These are phyloP conservation scores for Pseudozyma pruni DNA, from an alignment of 1,284 basidiomycete genomes.

Conservation along the genomic window DNA sequence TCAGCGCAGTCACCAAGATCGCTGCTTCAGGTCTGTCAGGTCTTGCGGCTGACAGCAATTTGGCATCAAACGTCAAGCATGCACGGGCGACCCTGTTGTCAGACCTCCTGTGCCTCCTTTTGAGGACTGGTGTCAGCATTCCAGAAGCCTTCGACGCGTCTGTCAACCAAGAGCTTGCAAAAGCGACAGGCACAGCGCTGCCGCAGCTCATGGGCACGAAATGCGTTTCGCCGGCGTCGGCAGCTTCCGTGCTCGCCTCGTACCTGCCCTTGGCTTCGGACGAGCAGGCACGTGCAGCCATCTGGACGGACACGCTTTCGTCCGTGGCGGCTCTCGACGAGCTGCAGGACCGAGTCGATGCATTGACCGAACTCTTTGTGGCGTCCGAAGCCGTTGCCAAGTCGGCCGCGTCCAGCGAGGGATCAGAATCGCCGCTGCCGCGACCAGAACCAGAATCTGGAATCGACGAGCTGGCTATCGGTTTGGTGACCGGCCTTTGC, in stretches of 20 bases:
- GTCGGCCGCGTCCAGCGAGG: neutral
- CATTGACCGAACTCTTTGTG: constrained; percentile 34
- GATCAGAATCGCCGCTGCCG: constrained; percentile 6
- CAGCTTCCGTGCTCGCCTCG: constrained; percentile 28
- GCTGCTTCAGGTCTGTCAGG: constrained; percentile 10
- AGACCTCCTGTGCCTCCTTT: constrained; percentile 27
- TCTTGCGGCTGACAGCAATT: constrained; percentile 1
- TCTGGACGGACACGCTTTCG: constrained; percentile 41
- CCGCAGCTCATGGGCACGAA: constrained; percentile 28
- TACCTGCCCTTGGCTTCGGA: constrained; percentile 31
- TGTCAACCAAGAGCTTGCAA: constrained; percentile 12
- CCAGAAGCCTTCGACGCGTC: constrained; percentile 19
- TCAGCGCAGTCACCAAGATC: constrained; percentile 10
- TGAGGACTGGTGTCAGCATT: constrained; percentile 16
- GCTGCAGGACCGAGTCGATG: constrained; percentile 36
- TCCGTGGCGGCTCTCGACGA: constrained; percentile 29
- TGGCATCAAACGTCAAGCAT: constrained; percentile 7
- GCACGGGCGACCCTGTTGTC: constrained; percentile 20
- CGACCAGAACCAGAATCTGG: constrained; percentile 27
- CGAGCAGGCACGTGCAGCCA: constrained; percentile 11
- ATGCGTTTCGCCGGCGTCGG: constrained; percentile 21
- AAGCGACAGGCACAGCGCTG: constrained; percentile 14
- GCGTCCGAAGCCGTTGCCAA: constrained; percentile 27
- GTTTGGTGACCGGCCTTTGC: constrained; percentile 23
- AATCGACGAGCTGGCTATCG: constrained; percentile 25